Percentiles rank a stretch among this genome's conserved stretches.
These are phyloP conservation scores for Diaporthe vexans DNA, from an alignment of 2,329 filamentous ascomycete species.

Conservation along the genomic window DNA sequence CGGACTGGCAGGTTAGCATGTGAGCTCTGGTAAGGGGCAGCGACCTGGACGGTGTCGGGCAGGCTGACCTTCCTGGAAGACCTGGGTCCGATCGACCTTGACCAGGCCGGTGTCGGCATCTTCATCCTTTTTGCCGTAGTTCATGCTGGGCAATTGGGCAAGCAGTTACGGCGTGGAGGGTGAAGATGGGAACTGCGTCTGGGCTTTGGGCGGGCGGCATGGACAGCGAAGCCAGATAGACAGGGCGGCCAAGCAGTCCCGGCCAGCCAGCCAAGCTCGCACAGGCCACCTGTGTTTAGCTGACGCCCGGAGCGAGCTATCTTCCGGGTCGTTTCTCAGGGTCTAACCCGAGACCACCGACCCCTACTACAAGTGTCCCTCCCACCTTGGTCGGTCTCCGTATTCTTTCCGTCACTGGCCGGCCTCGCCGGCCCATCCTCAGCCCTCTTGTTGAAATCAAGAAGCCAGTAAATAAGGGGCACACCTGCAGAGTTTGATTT, in stretches of 20 bases:
- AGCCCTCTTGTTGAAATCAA: background rate
- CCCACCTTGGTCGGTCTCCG: background rate
- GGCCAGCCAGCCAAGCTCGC: conserved; percentile 2
- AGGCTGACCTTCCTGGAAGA: conserved; percentile 94
- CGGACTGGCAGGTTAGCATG: conserved; percentile 60
- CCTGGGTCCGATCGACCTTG: conserved; percentile 97
- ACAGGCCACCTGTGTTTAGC: conserved; percentile 21
- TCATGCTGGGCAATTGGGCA: conserved; percentile 74
- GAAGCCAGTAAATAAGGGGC: too few species aligned
- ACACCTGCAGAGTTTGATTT: background rate
- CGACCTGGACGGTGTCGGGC: conserved; percentile 42
- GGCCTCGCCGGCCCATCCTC: conserved; percentile 24
- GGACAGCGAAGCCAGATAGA: conserved; percentile 36
- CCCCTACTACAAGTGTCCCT: too few species aligned
- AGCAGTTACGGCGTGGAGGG: conserved; percentile 41
- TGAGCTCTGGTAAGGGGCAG: conserved; percentile 43
- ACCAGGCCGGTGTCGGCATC: conserved; percentile 94
- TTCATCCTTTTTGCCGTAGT: conserved; percentile 99
- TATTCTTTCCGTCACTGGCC: background rate
- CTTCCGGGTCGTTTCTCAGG: conserved; percentile 9
- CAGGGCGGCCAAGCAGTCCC: conserved; percentile 18
- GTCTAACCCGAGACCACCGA: conserved; percentile 13
- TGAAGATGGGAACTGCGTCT: conserved; percentile 35
- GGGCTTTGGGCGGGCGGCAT: conserved; percentile 30
- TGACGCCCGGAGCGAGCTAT: conserved; percentile 26